Evolutionary conservation across 2,329 filamentous ascomycete species (phyloP), one percentile per base, ranked within the genome.

Genomic region (Xylaria sp.): DNA sequence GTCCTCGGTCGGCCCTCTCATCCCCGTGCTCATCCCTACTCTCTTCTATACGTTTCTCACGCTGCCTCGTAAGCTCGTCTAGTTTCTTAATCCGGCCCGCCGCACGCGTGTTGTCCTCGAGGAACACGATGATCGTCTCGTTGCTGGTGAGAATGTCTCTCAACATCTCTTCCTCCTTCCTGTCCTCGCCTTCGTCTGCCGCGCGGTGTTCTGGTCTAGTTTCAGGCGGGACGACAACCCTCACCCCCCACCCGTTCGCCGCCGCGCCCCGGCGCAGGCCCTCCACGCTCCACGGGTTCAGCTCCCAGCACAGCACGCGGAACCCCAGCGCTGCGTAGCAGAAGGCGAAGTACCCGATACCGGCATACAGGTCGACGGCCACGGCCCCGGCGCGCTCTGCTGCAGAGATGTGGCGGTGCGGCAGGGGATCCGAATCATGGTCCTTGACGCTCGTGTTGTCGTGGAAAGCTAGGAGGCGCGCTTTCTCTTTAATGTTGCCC

Each of bases 341-440:
- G 76, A 98, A 97, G 3, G 92, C 88, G 80, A 98, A 98, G 80
- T 98, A 98, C 4, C 95, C 95, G 71, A 98, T 97, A 0, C 95
- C 95, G 0, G 92, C 93, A 81, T 97, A 98, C 68, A 98, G 82
- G 79, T 98, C 95, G 0, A 97, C 87, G 0, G 90, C 88, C 78
- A 85, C 89, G 3, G 1, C 65, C 47, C 2, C 9, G 12, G 6
- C 64, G 53, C 32, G 21, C 11, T 76, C 34, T 7, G 64, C 45
- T 12, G 62, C 51, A 24, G 67, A 66, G 4, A 72, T 61, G 19
- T 9, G 58, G 36, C 67, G 65, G 42, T 63, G 64, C 39, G 64
- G 55, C 0, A 69, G 55, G 14, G 27, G 27, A 47, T 47, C 7
- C 2, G 14, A 36, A 6, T 36, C 19, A 9, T 50, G 39, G 39